phyloP scores from a whole-genome alignment of 2,329 filamentous ascomycete genomes.

The Aspergillus fischeri region DNA sequence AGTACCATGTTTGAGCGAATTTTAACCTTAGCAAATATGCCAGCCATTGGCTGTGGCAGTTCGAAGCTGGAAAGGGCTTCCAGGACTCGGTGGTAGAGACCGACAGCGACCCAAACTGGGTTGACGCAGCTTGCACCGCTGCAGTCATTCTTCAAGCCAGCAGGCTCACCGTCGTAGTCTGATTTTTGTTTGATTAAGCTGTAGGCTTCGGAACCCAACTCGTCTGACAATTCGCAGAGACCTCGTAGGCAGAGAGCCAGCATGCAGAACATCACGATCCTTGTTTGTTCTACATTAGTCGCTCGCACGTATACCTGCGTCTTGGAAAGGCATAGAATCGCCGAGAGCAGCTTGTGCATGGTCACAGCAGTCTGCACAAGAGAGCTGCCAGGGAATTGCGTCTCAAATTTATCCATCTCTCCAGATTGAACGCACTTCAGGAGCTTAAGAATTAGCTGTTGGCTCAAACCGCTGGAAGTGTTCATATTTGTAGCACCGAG shows the following conservation, averaged over 20 bases:
- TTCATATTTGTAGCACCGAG: background rate
- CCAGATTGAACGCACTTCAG: slow-evolving; percentile 3
- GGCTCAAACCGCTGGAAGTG: slow-evolving; percentile 2
- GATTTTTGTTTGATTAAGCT: slow-evolving; percentile 9
- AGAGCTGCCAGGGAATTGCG: background rate
- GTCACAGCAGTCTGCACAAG: slow-evolving; percentile 8
- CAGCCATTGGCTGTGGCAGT: background rate
- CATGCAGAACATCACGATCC: slow-evolving; percentile 13
- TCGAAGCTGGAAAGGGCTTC: slow-evolving; percentile 6
- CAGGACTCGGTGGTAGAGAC: slow-evolving; percentile 15
- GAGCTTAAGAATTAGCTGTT: slow-evolving; percentile 5
- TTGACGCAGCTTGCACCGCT: slow-evolving; percentile 1
- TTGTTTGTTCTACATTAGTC: slow-evolving; percentile 5
- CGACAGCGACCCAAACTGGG: slow-evolving; percentile 14
- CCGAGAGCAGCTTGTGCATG: slow-evolving; percentile 15
- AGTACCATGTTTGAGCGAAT: slow-evolving; percentile 2
- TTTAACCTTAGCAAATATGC: slow-evolving; percentile 5
- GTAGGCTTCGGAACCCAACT: slow-evolving; percentile 10
- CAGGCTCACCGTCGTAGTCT: background rate
- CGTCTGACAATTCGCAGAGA: slow-evolving; percentile 16
- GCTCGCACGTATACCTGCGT: slow-evolving; percentile 9
- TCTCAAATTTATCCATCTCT: slow-evolving; percentile 3
- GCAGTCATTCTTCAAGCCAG: background rate
- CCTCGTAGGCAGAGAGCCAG: slow-evolving; percentile 12
- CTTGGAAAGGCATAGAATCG: slow-evolving; percentile 10